Base-by-base conservation (phyloP, 306 rosid species). In the Bauhinia variegata region DNA sequence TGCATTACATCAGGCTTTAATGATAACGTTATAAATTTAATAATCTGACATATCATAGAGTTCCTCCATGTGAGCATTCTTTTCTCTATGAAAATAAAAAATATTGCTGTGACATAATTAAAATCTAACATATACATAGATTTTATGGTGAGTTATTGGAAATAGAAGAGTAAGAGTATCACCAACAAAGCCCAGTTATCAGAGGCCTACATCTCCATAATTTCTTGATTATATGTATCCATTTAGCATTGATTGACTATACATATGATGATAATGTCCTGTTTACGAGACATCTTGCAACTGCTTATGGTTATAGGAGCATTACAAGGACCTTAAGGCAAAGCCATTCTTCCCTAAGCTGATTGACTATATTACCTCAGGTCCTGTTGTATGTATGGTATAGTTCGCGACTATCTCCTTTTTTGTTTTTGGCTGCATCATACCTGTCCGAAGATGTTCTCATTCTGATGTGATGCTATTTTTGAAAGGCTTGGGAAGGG, bases 351-450 rank as follows among this genome's bases (percentile, higher is more conserved):
- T 95, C 81, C 91, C 99, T 17, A 75, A 72, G 74, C 63, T 93
- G 79, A 88, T 83, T n/a, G 86, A 83, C 54, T 93, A 93, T 57
- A 95, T 95, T 70, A 85, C 96, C 66, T 95, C 97, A 6, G 99
- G 99, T 47, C 99, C 99, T 0, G 99, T 95, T 69, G 97, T 95
- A 73, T 88, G 83, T 67, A 95, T 95, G 99, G 97, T 95, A 88
- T 56, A 64, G 41, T 63, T 75, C 65, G 31, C 16, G n/a, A n/a
- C 6, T 33, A 16, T 28, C 32, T 38, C 58, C 48, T 15, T 55
- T 8, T 63, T 13, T 68, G 23, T 54, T 75, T 60, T 68, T n/a
- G n/a, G n/a, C 31, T 48, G 17, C 44, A 19, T n/a, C 43, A 51
- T 60, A 65, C 37, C n/a, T 18, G 56, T 30, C 28, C 54, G 82